These are phyloP conservation scores for Chrysochromulina parva DNA, from an alignment of 78 protist species.

Conservation along the genomic window DNA sequence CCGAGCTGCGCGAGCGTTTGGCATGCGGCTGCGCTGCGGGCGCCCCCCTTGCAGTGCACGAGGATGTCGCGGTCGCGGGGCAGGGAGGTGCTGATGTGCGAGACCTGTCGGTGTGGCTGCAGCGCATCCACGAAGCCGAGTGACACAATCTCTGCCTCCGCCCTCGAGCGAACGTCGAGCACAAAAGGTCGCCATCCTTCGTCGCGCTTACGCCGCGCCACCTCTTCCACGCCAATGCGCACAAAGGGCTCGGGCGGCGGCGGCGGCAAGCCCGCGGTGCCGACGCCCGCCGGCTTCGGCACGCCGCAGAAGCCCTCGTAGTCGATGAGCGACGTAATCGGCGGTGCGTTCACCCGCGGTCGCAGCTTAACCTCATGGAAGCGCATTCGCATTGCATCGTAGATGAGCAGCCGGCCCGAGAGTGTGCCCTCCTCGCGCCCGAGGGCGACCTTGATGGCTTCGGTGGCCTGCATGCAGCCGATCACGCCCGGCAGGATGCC, in stretches of 20 bases:
- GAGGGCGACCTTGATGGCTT: slow-evolving; percentile 63
- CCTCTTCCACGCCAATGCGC: neutral
- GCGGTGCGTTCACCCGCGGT: too few relatives aligned
- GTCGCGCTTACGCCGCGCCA: neutral
- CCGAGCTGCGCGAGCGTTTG: neutral
- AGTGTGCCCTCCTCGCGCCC: neutral
- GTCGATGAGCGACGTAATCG: too few relatives aligned
- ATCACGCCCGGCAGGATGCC: slow-evolving; percentile 74
- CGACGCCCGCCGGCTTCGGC: neutral
- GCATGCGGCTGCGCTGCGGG: neutral
- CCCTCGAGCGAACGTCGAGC: neutral
- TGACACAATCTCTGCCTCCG: neutral
- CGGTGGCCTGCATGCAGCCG: slow-evolving; percentile 86
- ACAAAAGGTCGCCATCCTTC: neutral
- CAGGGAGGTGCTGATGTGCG: neutral
- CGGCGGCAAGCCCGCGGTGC: neutral
- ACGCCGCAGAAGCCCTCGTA: neutral
- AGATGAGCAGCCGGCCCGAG: neutral
- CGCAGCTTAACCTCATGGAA: neutral
- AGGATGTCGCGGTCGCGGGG: slow-evolving; percentile 21
- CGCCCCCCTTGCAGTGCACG: slow-evolving; percentile 22
- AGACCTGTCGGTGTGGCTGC: neutral
- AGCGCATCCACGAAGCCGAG: neutral
- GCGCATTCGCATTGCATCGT: neutral
- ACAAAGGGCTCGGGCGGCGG: neutral